These are phyloP conservation scores for Aspergillus viridinutans DNA, from an alignment of 2,329 filamentous ascomycete species.

Conservation along the genomic window DNA sequence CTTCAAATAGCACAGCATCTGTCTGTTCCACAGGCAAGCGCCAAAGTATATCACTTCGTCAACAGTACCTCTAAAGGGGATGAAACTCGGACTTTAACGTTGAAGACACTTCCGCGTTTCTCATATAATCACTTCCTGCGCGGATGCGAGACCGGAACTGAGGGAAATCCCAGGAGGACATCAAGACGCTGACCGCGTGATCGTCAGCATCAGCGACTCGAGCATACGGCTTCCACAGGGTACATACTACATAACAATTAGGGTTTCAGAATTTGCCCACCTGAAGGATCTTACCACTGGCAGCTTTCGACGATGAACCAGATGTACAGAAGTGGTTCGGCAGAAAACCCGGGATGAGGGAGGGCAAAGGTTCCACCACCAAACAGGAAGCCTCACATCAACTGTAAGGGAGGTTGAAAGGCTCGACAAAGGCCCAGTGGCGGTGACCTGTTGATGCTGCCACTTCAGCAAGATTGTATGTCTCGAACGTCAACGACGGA, in stretches of 20 bases:
- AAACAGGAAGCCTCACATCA: background rate
- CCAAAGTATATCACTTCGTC: background rate
- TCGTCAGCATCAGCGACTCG: background rate
- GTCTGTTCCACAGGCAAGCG: background rate
- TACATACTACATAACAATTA: background rate
- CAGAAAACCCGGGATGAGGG: background rate
- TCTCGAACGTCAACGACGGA: slow-evolving; percentile 1
- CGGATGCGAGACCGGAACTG: background rate
- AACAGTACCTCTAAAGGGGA: background rate
- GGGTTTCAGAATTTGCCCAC: background rate
- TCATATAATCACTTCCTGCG: background rate
- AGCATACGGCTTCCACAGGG: background rate
- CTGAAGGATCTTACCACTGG: background rate
- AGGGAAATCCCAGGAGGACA: background rate
- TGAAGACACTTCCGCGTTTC: background rate
- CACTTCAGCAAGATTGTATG: slow-evolving; percentile 3
- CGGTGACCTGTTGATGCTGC: background rate
- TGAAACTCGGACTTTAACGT: background rate
- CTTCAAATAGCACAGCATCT: background rate
- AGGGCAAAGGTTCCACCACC: background rate
- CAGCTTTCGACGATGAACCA: background rate
- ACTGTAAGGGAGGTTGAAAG: slow-evolving; percentile 3
- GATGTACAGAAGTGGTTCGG: background rate
- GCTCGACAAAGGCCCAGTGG: slow-evolving; percentile 3
- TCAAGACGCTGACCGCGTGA: background rate